Percentiles rank a stretch among this genome's conserved stretches.
These are phyloP conservation scores for Aegilops longissima DNA, from an alignment of 176 grass and related monocot genomes.

Conservation along the genomic window DNA sequence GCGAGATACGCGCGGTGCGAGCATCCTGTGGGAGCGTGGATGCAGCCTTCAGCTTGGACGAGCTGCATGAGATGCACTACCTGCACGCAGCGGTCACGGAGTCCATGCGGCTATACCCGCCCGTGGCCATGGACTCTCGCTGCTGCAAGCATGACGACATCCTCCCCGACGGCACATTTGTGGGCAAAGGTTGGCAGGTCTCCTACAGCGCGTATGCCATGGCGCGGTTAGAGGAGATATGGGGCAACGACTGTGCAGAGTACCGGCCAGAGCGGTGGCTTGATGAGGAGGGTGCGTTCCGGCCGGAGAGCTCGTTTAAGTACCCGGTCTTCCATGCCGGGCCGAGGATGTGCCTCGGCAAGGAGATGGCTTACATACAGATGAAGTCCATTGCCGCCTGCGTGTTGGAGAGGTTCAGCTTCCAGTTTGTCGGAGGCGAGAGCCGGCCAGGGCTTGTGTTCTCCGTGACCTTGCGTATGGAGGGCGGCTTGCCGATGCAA, in stretches of 20 bases:
- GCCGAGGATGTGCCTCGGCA: constrained; percentile 71
- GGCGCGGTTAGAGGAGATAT: constrained; percentile 44
- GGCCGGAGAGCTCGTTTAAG: constrained; percentile 55
- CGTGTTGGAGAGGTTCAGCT: constrained; percentile 45
- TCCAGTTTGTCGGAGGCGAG: constrained; percentile 26
- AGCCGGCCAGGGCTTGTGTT: constrained; percentile 34
- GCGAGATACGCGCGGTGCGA: constrained; percentile 36
- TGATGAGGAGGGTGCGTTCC: constrained; percentile 43
- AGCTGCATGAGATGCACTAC: constrained; percentile 62
- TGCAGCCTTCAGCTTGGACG: constrained; percentile 46
- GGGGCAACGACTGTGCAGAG: constrained; percentile 56
- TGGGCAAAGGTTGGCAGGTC: constrained; percentile 52
- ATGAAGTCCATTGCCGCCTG: constrained; percentile 68
- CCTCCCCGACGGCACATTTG: constrained; percentile 54
- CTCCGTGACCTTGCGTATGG: constrained; percentile 56
- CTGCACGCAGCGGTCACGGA: constrained; percentile 60
- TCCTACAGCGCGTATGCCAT: constrained; percentile 55
- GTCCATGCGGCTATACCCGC: constrained; percentile 73
- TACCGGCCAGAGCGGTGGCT: constrained; percentile 74
- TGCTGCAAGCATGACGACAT: constrained; percentile 46
- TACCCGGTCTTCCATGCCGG: constrained; percentile 56
- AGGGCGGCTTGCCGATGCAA: constrained; percentile 55
- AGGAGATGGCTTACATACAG: constrained; percentile 80
- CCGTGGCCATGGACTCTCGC: constrained; percentile 48
- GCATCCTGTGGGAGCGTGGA: neutral